Evolutionary conservation across 805 yeast genomes (phyloP).

Genomic region (Saturnispora halmiae): DNA sequence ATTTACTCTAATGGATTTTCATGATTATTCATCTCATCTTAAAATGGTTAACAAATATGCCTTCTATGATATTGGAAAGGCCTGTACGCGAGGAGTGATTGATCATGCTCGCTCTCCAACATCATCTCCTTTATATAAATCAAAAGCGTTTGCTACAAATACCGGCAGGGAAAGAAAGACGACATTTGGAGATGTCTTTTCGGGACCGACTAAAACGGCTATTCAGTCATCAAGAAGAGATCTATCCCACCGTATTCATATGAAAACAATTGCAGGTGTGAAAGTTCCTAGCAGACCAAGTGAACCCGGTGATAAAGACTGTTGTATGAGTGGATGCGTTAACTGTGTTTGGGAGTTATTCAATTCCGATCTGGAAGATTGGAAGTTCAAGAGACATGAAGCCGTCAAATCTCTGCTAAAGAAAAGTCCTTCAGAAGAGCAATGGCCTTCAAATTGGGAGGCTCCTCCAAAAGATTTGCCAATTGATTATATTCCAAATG

Average conservation of each 20-base stretch:
- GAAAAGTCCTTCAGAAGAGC: constrained; percentile 23
- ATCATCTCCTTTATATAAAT: constrained; percentile 1
- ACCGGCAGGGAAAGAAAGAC: constrained; percentile 9
- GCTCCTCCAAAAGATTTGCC: constrained; percentile 40
- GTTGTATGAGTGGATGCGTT: constrained; percentile 96
- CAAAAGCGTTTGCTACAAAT: constrained; percentile 14
- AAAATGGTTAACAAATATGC: constrained; percentile 7
- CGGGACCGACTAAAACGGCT: constrained; percentile 25
- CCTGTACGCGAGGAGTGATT: constrained; percentile 4
- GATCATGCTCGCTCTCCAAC: constrained; percentile 8
- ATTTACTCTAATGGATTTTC: too few species aligned
- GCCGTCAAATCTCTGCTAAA: constrained; percentile 41
- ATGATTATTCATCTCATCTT: neutral
- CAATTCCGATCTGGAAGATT: constrained; percentile 78
- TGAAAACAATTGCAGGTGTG: constrained; percentile 48
- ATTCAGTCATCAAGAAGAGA: constrained; percentile 30
- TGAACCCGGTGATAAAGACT: constrained; percentile 71
- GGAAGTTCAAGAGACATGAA: constrained; percentile 51
- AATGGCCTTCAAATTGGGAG: constrained; percentile 61
- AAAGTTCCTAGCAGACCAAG: constrained; percentile 73
- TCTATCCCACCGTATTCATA: constrained; percentile 28
- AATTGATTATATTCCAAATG: constrained; percentile 36
- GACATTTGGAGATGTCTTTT: constrained; percentile 24
- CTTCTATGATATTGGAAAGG: constrained; percentile 11
- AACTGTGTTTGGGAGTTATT: constrained; percentile 96